Evolutionary conservation across 371 early-diverging fungal species (phyloP), one percentile per base, ranked within the genome.

Genomic region (Rhizopus delemar): DNA sequence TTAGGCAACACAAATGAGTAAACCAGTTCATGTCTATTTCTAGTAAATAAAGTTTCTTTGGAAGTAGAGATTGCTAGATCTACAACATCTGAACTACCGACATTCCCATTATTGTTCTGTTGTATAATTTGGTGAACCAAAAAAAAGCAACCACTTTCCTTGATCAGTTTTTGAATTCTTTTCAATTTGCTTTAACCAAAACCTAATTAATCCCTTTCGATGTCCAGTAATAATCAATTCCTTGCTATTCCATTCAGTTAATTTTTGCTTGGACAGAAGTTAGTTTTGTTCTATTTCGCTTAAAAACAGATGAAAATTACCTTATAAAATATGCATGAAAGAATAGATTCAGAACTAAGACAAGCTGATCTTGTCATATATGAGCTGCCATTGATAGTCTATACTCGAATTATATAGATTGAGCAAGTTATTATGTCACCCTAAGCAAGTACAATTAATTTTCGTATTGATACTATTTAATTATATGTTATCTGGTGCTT

Each of bases 351-450:
- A 7, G 82, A 77, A 45, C 78, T 75, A 51, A 83, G 73, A 31
- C 86, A 78, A 3, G 82, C 68, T 41, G 76, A 74, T 51, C 81
- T 85, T 39, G 80, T 69, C 9, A 84, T 45, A 29, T 88, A 78
- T 32, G 87, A 69, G 38, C 86, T 87, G 5, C 92, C 92, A 68
- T 92, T 92, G 39, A 92, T 80, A 4, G 78, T 82, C 89, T 88
- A 92, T 4, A 90, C 60, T 11, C 82, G 72, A 11, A 90, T 60
- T 7, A 74, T 65, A 34, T 82, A 70, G 1, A 83, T 84, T 29
- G 86, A 83, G 50, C 88, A 88, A 1, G 89, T 84, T 0, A 83
- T 77, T 57, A 92, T 90, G 59, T 90, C 90, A 5, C 90, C 90
- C 77, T 83, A 56, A 53, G 36, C 39, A 8, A 34, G n/a, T 38